phyloP scores from a whole-genome alignment of 208 protist species.

The Leishmania tarentolae region DNA sequence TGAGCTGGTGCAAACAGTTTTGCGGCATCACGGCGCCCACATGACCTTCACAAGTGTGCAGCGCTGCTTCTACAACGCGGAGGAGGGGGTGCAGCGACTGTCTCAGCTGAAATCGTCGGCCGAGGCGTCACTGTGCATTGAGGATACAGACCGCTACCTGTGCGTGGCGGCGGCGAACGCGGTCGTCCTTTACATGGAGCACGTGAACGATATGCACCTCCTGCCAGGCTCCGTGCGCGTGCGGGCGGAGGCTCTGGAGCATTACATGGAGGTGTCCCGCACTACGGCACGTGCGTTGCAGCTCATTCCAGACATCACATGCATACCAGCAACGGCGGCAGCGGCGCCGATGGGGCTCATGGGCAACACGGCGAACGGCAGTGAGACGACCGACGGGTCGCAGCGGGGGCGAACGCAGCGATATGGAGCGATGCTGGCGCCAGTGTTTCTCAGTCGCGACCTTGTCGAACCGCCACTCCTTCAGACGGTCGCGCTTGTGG shows the following conservation, averaged over 20 bases:
- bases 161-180: slow-evolving; percentile 81
- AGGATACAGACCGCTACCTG: slow-evolving; percentile 80
- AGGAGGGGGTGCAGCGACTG: slow-evolving; percentile 64
- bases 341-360: not conserved
- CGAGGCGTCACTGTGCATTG: slow-evolving; percentile 36
- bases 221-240: slow-evolving; percentile 71
- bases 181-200: slow-evolving; percentile 74
- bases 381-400: not conserved
- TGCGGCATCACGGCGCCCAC: slow-evolving; percentile 52
- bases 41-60: slow-evolving; percentile 81
- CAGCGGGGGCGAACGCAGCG: not conserved
- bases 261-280: slow-evolving; percentile 71
- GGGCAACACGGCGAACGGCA: not conserved
- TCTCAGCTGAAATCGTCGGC: slow-evolving; percentile 49
- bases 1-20: slow-evolving; percentile 61
- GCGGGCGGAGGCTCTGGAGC: slow-evolving; percentile 62
- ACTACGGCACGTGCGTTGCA: slow-evolving; percentile 66
- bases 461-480: slow-evolving; percentile 3
- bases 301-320: slow-evolving; percentile 38
- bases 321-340: slow-evolving; percentile 1
- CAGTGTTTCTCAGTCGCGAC: not conserved
- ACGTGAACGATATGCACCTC: slow-evolving; percentile 69
- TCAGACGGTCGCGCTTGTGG: slow-evolving; percentile 45
- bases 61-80: slow-evolving; percentile 70
- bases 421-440: not conserved